These are phyloP conservation scores for Firmiana major DNA, from an alignment of 345 rosid species.

Conservation along the genomic window DNA sequence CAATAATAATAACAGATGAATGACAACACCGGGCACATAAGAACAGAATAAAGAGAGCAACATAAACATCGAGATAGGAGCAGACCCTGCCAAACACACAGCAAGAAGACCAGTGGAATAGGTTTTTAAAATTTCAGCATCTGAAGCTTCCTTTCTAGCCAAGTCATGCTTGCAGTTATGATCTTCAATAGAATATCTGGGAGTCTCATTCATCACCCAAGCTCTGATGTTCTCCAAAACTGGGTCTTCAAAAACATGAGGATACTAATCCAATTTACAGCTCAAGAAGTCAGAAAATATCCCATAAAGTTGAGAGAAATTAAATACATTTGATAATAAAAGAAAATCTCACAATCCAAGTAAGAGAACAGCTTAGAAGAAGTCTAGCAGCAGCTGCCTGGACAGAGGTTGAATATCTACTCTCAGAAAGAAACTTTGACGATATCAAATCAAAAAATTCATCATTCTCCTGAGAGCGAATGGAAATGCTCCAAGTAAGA, in stretches of 20 bases:
- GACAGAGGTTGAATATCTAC: slow-evolving; percentile 58
- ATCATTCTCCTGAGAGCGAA: slow-evolving; percentile 73
- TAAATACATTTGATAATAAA: slow-evolving; percentile 3
- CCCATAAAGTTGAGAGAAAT: slow-evolving; percentile 6
- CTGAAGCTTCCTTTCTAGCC: slow-evolving; percentile 60
- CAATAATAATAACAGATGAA: not conserved
- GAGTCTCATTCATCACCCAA: slow-evolving; percentile 83
- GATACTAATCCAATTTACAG: slow-evolving; percentile 49
- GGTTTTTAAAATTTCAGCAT: slow-evolving; percentile 79
- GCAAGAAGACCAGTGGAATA: slow-evolving; percentile 95
- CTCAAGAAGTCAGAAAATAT: slow-evolving; percentile 1
- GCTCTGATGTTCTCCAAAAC: slow-evolving; percentile 69
- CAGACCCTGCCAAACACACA: slow-evolving; percentile 72
- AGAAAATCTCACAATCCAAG: slow-evolving; percentile 59
- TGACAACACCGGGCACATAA: slow-evolving; percentile 11
- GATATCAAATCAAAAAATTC: slow-evolving; percentile 95
- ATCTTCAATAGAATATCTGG: slow-evolving; percentile 54
- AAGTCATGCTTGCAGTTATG: slow-evolving; percentile 35
- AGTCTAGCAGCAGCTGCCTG: slow-evolving; percentile 91
- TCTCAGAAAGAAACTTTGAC: slow-evolving; percentile 76
- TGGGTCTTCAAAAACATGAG: slow-evolving; percentile 85
- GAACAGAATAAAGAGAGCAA: slow-evolving; percentile 3
- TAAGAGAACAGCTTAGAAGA: slow-evolving; percentile 66
- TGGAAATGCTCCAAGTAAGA: not conserved
- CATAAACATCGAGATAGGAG: slow-evolving; percentile 4